Conservation (phyloP, 805 yeast genomes). For the Hanseniaspora osmophila region DNA sequence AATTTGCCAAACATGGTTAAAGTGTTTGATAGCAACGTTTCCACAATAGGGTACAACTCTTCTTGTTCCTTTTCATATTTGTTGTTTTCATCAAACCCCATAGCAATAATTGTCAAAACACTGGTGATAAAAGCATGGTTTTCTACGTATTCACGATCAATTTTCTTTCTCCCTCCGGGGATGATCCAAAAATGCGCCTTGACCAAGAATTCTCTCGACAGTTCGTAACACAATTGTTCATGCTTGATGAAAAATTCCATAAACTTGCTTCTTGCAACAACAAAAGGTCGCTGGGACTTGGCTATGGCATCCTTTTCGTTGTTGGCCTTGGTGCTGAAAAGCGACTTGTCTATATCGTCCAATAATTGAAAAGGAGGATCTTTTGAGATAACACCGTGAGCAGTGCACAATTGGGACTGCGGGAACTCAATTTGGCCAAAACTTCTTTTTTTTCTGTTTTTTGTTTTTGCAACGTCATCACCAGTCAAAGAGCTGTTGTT, state of each 20-base stretch:
- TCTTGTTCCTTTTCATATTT: conserved; percentile 35
- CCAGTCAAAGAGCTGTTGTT: not conserved
- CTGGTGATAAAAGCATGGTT: conserved; percentile 42
- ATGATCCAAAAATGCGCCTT: conserved; percentile 48
- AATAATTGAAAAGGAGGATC: conserved; percentile 27
- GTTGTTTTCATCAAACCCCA: conserved; percentile 41
- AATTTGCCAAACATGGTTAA: conserved; percentile 35
- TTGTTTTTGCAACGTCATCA: not conserved
- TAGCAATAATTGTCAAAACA: conserved; percentile 38
- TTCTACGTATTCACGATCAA: conserved; percentile 31
- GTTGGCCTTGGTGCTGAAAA: conserved; percentile 23
- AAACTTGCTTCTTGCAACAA: conserved; percentile 30
- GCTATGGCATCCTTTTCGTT: conserved; percentile 18
- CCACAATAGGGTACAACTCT: conserved; percentile 33
- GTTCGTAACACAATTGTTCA: conserved; percentile 28
- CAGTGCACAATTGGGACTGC: not conserved
- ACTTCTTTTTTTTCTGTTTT: not conserved
- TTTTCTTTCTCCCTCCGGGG: conserved; percentile 43
- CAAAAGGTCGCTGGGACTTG: conserved; percentile 23
- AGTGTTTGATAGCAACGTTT: conserved; percentile 34
- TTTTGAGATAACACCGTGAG: conserved; percentile 13
- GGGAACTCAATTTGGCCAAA: not conserved
- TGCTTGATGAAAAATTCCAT: conserved; percentile 31
- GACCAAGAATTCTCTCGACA: conserved; percentile 34
- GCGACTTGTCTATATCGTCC: conserved; percentile 24